Evolutionary conservation across 129 eudicot genomes (phyloP), one percentile per base, ranked within the genome.

Genomic region (Chrysanthemum seticuspe): DNA sequence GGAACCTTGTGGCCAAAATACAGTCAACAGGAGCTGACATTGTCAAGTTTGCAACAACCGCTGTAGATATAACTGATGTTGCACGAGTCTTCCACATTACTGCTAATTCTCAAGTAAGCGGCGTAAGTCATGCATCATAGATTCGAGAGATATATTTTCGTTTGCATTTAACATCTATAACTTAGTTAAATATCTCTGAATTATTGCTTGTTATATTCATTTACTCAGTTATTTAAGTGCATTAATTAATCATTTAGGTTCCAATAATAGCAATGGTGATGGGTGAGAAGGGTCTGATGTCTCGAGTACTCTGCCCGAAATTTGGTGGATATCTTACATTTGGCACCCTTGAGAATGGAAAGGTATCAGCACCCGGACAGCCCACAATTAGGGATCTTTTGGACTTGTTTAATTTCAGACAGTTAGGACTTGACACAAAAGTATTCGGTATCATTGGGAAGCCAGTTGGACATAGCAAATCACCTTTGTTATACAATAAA

Each of bases 261-360:
- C 99, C 99, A 51, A 86, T 94, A 66, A 94, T 94, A 74, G 99
- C 96, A 49, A 80, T 94, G 91, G 99, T 85, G 54, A 94, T 94
- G 99, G 99, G 99, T 10, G 99, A 94, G 75, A 85, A 84, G 76
- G 99, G 99, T 59, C 73, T 94, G 70, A 84, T 90, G 81, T 87
- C 99, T 66, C 81, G 97, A 76, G 70, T 94, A 78, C 93, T 94
- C 66, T 87, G 97, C 74, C 86, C 97, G 6, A 94, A 94, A 62
- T 94, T 90, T 77, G 97, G 99, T 75, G 99, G 99, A 81, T 94
- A 84, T 78, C 85, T 94, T 65, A 94, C 99, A 6, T 94, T 90
- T 74, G 99, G 97, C 58, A 81, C 89, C 76, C 84, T 94, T 13
- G 91, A 94, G 55, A 55, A 84, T 4, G 97, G 96, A 78, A 77